These are phyloP conservation scores for Verticillium longisporum DNA, from an alignment of 2,329 filamentous ascomycete species.

Conservation along the genomic window DNA sequence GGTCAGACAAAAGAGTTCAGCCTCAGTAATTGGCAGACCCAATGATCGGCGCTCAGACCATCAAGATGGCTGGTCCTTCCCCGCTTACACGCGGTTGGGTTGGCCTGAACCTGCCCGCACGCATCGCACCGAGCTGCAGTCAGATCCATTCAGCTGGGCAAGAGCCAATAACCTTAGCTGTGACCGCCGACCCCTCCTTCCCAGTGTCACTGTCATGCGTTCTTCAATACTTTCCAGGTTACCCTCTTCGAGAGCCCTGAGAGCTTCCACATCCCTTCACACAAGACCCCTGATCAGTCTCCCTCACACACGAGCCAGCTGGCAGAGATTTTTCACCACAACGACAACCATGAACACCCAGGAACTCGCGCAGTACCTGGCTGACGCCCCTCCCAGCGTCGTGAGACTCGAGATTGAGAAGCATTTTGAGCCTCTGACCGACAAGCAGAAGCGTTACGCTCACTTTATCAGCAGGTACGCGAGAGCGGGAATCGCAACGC, in stretches of 20 bases:
- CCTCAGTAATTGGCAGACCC: neutral
- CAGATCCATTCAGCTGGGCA: slow-evolving; percentile 1
- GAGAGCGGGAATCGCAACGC: neutral
- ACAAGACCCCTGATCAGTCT: slow-evolving; percentile 1
- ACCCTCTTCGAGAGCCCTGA: slow-evolving; percentile 15
- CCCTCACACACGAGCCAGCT: slow-evolving; percentile 3
- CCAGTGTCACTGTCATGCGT: neutral
- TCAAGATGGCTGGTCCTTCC: neutral
- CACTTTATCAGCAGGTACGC: slow-evolving; percentile 77
- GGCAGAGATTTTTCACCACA: slow-evolving; percentile 14
- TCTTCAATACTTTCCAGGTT: slow-evolving; percentile 25
- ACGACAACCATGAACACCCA: slow-evolving; percentile 46
- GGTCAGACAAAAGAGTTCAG: too few species aligned
- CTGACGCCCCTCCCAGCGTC: slow-evolving; percentile 82
- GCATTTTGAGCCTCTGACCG: slow-evolving; percentile 74
- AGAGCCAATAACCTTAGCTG: slow-evolving; percentile 1
- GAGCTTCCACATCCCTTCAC: neutral
- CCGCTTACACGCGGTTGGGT: neutral
- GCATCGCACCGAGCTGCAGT: neutral
- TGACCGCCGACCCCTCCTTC: neutral
- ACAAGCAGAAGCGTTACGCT: slow-evolving; percentile 81
- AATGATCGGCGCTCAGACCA: neutral
- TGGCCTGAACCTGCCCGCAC: neutral
- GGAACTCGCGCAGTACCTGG: slow-evolving; percentile 71
- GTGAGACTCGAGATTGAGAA: slow-evolving; percentile 86